Conservation (phyloP, 1,284 basidiomycete genomes). For the Tilletia walkeri region DNA sequence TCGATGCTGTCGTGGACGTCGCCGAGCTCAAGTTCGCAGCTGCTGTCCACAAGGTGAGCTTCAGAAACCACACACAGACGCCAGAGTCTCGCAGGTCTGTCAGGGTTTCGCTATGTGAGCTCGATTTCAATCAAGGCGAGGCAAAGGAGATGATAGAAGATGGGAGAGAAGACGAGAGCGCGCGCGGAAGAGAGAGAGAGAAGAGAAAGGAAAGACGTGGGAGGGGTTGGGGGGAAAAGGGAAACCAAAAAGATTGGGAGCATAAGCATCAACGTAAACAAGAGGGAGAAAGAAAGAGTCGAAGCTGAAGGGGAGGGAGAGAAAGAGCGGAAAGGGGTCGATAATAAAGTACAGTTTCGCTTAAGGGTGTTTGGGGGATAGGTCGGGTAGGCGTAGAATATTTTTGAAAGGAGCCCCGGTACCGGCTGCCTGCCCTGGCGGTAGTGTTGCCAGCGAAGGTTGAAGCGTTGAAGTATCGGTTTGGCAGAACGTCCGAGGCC, state of each 20-base stretch:
- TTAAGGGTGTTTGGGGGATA: slow-evolving; percentile 38
- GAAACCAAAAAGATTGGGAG: slow-evolving; percentile 10
- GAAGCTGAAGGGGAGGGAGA: slow-evolving; percentile 22
- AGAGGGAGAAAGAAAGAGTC: slow-evolving; percentile 4
- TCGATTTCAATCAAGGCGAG: background rate
- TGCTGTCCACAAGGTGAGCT: too few species aligned
- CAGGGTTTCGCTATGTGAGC: too few species aligned
- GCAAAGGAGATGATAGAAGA: background rate
- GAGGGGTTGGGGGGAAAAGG: background rate
- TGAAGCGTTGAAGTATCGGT: too few species aligned
- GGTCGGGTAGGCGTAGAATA: too few species aligned
- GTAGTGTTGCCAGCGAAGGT: too few species aligned
- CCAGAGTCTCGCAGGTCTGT: too few species aligned
- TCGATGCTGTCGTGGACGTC: background rate
- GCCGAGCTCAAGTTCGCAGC: too few species aligned
- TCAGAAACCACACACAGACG: too few species aligned
- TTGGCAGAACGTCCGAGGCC: too few species aligned
- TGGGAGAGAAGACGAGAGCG: slow-evolving; percentile 18
- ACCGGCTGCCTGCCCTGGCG: too few species aligned
- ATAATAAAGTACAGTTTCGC: slow-evolving; percentile 37
- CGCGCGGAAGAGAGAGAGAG: background rate
- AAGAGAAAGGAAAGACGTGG: slow-evolving; percentile 17
- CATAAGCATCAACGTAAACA: slow-evolving; percentile 17
- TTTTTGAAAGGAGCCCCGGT: too few species aligned
- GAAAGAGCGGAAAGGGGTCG: slow-evolving; percentile 29